These are phyloP conservation scores for Ustilago sp. DNA, from an alignment of 1,284 basidiomycete species.

Conservation along the genomic window DNA sequence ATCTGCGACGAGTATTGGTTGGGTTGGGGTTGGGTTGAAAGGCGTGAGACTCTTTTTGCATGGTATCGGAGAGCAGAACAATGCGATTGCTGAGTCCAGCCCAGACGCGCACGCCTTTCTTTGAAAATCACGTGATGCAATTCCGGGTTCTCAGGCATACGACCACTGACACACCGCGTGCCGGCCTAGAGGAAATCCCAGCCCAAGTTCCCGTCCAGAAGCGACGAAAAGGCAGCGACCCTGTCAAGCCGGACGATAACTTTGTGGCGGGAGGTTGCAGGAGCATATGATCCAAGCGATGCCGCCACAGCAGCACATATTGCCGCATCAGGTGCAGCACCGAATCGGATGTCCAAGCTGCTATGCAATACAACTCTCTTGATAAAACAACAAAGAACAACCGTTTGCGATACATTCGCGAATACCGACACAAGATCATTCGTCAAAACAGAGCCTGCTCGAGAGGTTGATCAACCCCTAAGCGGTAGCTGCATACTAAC, in stretches of 20 bases:
- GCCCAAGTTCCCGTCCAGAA: constrained; percentile 28
- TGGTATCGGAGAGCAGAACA: too few relatives aligned
- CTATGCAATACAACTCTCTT: constrained; percentile 13
- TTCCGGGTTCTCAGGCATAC: too few relatives aligned
- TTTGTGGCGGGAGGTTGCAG: constrained; percentile 10
- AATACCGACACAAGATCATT: constrained; percentile 6
- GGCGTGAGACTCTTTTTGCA: too few relatives aligned
- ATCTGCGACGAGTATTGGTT: neutral
- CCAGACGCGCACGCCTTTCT: neutral
- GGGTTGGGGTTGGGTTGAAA: too few relatives aligned
- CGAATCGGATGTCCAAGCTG: constrained; percentile 18
- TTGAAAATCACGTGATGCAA: neutral
- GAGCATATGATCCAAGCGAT: constrained; percentile 12
- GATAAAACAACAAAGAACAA: constrained; percentile 11
- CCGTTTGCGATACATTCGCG: constrained; percentile 11
- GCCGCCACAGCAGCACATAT: constrained; percentile 23
- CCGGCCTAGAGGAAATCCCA: constrained; percentile 9
- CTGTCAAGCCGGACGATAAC: constrained; percentile 30
- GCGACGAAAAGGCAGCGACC: constrained; percentile 48
- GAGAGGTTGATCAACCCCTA: constrained; percentile 11
- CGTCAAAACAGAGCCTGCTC: constrained; percentile 11
- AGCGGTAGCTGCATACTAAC: neutral
- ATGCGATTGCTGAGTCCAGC: too few relatives aligned
- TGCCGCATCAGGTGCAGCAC: constrained; percentile 28
- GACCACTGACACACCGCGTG: constrained; percentile 11